Evolutionary conservation across 164 flowering plant species (phyloP).

Genomic region (Amborella trichopoda): DNA sequence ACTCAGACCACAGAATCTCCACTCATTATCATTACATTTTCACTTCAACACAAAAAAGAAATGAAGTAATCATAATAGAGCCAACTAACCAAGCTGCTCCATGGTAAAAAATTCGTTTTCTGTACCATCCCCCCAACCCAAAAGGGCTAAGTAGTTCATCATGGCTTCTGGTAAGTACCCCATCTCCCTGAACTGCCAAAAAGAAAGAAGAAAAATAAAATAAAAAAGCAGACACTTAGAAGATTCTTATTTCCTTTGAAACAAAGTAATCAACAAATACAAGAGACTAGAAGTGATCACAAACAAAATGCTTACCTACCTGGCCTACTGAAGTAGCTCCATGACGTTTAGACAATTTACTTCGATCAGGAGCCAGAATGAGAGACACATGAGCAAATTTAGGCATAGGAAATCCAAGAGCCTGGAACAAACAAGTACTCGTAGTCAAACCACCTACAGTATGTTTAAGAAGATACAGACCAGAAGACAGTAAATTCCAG

Average conservation of each 20-base stretch:
- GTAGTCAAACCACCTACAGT: neutral
- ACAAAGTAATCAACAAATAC: neutral
- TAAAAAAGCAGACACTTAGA: no score
- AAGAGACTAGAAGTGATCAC: neutral
- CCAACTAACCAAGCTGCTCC: constrained; percentile 83
- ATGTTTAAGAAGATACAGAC: neutral
- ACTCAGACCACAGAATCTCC: no score
- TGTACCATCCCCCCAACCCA: constrained; percentile 99
- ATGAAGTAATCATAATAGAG: no score
- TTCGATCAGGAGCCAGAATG: constrained; percentile 94
- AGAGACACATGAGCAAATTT: constrained; percentile 90
- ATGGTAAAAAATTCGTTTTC: constrained; percentile 84
- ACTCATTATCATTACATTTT: no score
- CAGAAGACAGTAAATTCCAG: neutral
- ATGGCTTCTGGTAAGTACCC: constrained; percentile 89
- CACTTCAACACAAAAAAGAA: no score
- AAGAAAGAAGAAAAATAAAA: neutral
- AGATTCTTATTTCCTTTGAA: no score
- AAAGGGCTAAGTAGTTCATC: constrained; percentile 91
- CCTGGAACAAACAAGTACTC: constrained; percentile 40
- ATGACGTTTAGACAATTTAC: constrained; percentile 91
- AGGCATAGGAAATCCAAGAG: constrained; percentile 88
- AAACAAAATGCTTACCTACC: constrained; percentile 26
- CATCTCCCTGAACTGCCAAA: constrained; percentile 83
- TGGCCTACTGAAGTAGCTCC: constrained; percentile 99